A percentile compares a stretch with the other conserved stretches of the same genome.
Conservation (phyloP, 2,329 filamentous ascomycete genomes). For the Arthrinium phaeospermum region DNA sequence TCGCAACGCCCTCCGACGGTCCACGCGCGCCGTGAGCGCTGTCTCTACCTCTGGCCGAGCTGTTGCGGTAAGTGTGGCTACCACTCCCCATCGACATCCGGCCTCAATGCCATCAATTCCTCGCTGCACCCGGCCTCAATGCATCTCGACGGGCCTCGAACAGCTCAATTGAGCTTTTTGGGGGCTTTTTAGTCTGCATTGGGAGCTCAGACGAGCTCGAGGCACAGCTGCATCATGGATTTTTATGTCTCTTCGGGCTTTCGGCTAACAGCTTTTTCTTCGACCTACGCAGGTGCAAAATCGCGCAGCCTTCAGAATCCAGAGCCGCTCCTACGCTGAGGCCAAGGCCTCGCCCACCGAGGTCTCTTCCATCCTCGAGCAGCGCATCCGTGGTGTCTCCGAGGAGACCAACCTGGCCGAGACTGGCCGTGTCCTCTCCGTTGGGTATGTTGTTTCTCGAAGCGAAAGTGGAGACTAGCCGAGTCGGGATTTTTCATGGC, state of each 20-base stretch:
- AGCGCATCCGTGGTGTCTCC: slow-evolving; percentile 97
- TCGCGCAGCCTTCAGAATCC: slow-evolving; percentile 77
- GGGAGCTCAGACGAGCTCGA: not conserved
- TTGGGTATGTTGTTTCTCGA: slow-evolving; percentile 76
- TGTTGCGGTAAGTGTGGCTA: slow-evolving; percentile 80
- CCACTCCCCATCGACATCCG: slow-evolving; percentile 45
- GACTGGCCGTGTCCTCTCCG: slow-evolving; percentile 97
- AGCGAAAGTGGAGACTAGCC: slow-evolving; percentile 25
- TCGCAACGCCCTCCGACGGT: slow-evolving; percentile 97
- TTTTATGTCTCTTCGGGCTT: slow-evolving; percentile 19
- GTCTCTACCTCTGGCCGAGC: slow-evolving; percentile 91
- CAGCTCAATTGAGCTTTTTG: slow-evolving; percentile 49
- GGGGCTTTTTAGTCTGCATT: slow-evolving; percentile 33
- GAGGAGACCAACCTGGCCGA: slow-evolving; percentile 96
- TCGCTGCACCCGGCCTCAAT: slow-evolving; percentile 45
- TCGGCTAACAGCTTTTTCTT: slow-evolving; percentile 42
- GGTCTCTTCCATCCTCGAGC: slow-evolving; percentile 99
- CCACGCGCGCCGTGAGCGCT: slow-evolving; percentile 91
- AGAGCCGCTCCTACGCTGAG: slow-evolving; percentile 88
- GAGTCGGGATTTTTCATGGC: slow-evolving; percentile 33
- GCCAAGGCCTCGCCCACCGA: slow-evolving; percentile 96
- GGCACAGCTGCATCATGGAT: slow-evolving; percentile 28
- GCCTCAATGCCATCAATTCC: slow-evolving; percentile 53
- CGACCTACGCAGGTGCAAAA: slow-evolving; percentile 76
- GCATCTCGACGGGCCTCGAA: slow-evolving; percentile 33